Evolutionary conservation across 1,139 yeast genomes (phyloP).

Genomic region (Pichia sp.): DNA sequence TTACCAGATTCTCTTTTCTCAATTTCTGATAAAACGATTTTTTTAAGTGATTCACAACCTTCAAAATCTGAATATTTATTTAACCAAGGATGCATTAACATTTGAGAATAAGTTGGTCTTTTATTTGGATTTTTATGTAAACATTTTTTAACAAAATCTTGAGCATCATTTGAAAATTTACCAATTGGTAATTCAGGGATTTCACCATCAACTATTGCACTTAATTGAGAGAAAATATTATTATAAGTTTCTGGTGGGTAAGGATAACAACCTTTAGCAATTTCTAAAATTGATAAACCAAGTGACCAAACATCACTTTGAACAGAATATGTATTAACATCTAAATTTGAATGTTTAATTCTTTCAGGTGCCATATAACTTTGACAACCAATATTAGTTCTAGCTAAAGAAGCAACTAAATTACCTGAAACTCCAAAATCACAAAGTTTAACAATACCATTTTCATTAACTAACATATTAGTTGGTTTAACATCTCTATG

Average conservation of each 20-base stretch:
- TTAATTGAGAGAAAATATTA: constrained; percentile 83
- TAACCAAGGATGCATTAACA: constrained; percentile 77
- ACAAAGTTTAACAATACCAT: constrained; percentile 84
- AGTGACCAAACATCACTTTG: constrained; percentile 96
- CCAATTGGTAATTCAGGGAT: constrained; percentile 68
- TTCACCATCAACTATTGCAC: constrained; percentile 95
- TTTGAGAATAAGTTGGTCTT: constrained; percentile 75
- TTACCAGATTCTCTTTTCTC: constrained; percentile 7
- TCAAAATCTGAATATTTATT: constrained; percentile 38
- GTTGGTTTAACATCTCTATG: constrained; percentile 98
- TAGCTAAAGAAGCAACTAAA: constrained; percentile 88
- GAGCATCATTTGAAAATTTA: constrained; percentile 66
- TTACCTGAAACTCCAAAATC: constrained; percentile 98
- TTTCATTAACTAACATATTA: constrained; percentile 71
- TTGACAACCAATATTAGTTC: constrained; percentile 96
- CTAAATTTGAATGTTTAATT: constrained; percentile 57
- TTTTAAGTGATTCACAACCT: constrained; percentile 28
- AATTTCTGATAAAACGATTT: constrained; percentile 27
- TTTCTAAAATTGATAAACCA: constrained; percentile 82
- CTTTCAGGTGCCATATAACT: constrained; percentile 99
- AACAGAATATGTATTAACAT: constrained; percentile 78
- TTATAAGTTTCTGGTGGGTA: constrained; percentile 91
- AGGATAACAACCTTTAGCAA: constrained; percentile 88
- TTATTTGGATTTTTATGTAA: constrained; percentile 71
- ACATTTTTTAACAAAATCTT: constrained; percentile 72